Conservation (phyloP, 1,139 yeast genomes). For the Nakaseomyces sp. region DNA sequence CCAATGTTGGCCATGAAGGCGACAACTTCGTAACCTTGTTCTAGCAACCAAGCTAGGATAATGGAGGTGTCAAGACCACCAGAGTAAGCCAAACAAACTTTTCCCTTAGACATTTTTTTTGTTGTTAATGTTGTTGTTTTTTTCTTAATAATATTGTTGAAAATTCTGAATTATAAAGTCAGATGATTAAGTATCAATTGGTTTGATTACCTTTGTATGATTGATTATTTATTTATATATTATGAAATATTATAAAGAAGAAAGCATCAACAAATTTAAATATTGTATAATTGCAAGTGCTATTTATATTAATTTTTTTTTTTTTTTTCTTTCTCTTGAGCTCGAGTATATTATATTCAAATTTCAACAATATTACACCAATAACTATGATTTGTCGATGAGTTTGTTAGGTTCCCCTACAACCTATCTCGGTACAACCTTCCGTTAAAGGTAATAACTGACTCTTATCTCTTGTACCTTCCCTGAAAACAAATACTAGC, state of each 20-base stretch:
- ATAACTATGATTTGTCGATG: background rate
- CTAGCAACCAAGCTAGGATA: slow-evolving; percentile 94
- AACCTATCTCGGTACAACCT: background rate
- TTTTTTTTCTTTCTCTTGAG: no score
- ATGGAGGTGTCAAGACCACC: slow-evolving; percentile 99
- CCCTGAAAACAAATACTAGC: no score
- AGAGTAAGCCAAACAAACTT: slow-evolving; percentile 97
- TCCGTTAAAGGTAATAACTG: background rate
- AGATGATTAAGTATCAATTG: background rate
- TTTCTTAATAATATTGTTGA: background rate
- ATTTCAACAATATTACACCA: no score
- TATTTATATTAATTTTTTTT: background rate
- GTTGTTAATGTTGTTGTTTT: background rate
- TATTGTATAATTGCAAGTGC: background rate
- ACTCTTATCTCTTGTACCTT: slow-evolving; percentile 1
- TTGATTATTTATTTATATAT: background rate
- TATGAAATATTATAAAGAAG: background rate
- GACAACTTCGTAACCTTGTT: slow-evolving; percentile 94
- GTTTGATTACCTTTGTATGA: background rate
- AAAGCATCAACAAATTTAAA: background rate
- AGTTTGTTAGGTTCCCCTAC: no score
- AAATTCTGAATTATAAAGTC: no score
- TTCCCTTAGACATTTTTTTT: slow-evolving; percentile 79
- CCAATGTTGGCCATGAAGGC: slow-evolving; percentile 98
- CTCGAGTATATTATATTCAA: no score